A percentile compares a stretch with the other conserved stretches of the same genome.
Evolutionary conservation across 2,329 filamentous ascomycete species (phyloP).

Genomic region (Neocatenulostroma microsporum): DNA sequence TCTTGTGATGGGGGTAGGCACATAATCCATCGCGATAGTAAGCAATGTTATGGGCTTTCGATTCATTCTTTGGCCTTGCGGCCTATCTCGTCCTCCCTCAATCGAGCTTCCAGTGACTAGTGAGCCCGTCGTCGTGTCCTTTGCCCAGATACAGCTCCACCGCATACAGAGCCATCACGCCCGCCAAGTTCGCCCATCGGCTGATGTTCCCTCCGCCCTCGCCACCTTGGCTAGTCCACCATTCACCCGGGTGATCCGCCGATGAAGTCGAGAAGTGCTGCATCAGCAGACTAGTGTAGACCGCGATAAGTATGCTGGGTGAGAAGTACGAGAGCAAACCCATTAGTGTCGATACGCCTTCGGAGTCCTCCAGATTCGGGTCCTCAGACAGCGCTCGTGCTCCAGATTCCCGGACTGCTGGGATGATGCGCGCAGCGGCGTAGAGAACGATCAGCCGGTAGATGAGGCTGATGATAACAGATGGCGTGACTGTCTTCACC

Average conservation of each 20-base stretch:
- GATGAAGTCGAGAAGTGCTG: conserved; percentile 82
- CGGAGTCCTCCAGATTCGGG: conserved; percentile 66
- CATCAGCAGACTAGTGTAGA: conserved; percentile 90
- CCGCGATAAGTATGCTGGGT: conserved; percentile 85
- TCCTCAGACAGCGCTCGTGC: conserved; percentile 76
- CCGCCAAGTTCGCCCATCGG: conserved; percentile 87
- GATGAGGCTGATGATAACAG: conserved; percentile 86
- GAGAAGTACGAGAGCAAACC: conserved; percentile 89
- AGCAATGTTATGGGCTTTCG: no score
- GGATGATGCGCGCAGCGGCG: conserved; percentile 90
- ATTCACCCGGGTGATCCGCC: conserved; percentile 50
- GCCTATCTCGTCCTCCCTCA: no score
- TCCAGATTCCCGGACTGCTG: conserved; percentile 80
- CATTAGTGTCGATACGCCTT: conserved; percentile 65
- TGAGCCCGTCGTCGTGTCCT: conserved; percentile 55
- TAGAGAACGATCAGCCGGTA: conserved; percentile 96
- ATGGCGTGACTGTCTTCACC: conserved; percentile 90
- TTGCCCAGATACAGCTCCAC: conserved; percentile 83
- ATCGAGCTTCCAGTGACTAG: conserved; percentile 17
- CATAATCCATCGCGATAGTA: no score
- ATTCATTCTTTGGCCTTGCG: no score
- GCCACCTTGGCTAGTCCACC: conserved; percentile 81
- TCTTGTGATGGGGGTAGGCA: no score
- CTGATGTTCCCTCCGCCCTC: conserved; percentile 78
- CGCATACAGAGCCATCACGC: conserved; percentile 83